Evolutionary conservation across 2,329 filamentous ascomycete genomes (phyloP), one percentile per base, ranked within the genome.

Genomic region (Tolypocladium endophyticum): DNA sequence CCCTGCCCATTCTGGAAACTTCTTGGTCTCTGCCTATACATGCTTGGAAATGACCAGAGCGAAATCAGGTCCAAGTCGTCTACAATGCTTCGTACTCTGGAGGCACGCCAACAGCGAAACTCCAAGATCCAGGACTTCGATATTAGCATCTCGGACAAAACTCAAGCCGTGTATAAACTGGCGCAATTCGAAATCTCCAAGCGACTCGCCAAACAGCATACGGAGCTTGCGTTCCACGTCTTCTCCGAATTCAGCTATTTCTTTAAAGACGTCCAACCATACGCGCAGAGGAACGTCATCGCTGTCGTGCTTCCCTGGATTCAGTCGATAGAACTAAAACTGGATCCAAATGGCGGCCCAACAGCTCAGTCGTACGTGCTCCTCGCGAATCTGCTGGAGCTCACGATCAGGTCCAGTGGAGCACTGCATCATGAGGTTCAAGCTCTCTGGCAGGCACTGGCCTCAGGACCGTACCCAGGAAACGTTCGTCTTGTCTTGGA

Each of bases 71-170:
- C 90, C 67, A 95, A 95, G 71, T 94, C 94, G 1, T 89, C 89
- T 0, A 85, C 87, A 56, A 79, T 97, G 38, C 79, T 99, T 16
- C 84, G 92, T 47, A 86, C 86, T 0, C 78, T 97, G 1, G 94
- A 97, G 72, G 86, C 92, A 64, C 85, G 90, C 30, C 89, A 94
- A 64, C 75, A 75, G 3, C 79, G 89, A 64, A 94, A 86, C 64
- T 96, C 93, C 1, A 95, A 95, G 69, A 86, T 99, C 8, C 91
- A 96, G 70, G 94, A 99, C 71, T 95, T 97, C 61, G 94, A 99
- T 68, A 97, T 99, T 67, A 97, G 92, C 71, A 94, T 99, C 60
- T 95, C 93, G 0, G 95, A 99, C 75, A 97, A 97, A 75, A 99
- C 95, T 0, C 96, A 96, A 65, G 92, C 93, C 0, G 93, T 99